Evolutionary conservation across 1,284 basidiomycete genomes (phyloP).

Genomic region (Ceratorhiza oryzae-sativae): DNA sequence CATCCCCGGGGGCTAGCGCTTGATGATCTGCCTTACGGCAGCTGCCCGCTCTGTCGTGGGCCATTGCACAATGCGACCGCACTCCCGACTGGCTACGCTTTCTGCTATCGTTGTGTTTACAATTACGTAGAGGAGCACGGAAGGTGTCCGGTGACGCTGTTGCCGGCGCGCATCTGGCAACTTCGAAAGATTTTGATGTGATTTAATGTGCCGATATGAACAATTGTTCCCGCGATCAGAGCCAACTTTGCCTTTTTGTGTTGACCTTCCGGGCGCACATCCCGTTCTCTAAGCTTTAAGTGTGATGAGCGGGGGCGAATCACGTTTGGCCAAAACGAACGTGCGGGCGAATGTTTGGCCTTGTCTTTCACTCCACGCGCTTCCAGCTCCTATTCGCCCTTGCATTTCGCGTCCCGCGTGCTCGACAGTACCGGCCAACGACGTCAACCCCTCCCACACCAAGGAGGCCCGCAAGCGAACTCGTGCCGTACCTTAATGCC

Average conservation of each 20-base stretch:
- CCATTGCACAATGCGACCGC: slow-evolving; percentile 88
- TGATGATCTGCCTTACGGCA: slow-evolving; percentile 68
- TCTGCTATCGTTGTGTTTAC: slow-evolving; percentile 93
- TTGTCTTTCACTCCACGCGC: slow-evolving; percentile 37
- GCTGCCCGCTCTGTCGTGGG: slow-evolving; percentile 82
- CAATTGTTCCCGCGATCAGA: slow-evolving; percentile 22
- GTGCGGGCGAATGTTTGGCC: slow-evolving; percentile 39
- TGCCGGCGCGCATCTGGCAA: slow-evolving; percentile 77
- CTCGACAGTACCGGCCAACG: slow-evolving; percentile 25
- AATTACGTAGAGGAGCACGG: slow-evolving; percentile 80
- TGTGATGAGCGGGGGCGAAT: slow-evolving; percentile 30
- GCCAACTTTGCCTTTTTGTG: slow-evolving; percentile 24
- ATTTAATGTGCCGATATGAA: slow-evolving; percentile 18
- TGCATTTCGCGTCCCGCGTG: slow-evolving; percentile 8
- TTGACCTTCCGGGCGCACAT: neutral
- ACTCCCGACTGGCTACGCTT: slow-evolving; percentile 92
- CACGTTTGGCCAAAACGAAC: slow-evolving; percentile 37
- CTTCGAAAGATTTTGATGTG: slow-evolving; percentile 84
- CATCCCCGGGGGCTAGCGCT: slow-evolving; percentile 71
- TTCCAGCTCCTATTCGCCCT: slow-evolving; percentile 10
- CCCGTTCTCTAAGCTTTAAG: neutral
- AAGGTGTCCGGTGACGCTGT: slow-evolving; percentile 86
- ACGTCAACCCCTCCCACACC: slow-evolving; percentile 31
- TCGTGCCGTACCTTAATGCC: slow-evolving; percentile 36
- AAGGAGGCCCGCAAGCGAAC: slow-evolving; percentile 28